Evolutionary conservation across 2,329 filamentous ascomycete genomes (phyloP), one percentile per base, ranked within the genome.

Genomic region (Podosphaera fusca): DNA sequence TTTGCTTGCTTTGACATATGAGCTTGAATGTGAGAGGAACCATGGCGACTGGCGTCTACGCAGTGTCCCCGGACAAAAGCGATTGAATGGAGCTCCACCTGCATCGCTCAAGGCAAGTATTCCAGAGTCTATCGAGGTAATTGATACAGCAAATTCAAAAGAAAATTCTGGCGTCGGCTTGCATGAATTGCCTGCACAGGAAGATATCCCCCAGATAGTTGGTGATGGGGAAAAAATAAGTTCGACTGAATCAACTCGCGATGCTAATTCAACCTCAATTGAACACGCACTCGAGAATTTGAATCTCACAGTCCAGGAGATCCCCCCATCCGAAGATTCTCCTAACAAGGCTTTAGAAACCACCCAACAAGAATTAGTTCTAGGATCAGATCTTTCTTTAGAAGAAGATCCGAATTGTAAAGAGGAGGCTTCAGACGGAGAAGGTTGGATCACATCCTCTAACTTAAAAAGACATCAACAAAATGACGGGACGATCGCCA

Each of bases 381-480:
- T 12, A 51, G 33, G 5, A 30, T 51, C 29, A 21, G 29, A 51
- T 14, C 2, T 3, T 1, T 29, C 14, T 4, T 2, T 31, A 30
- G 21, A 31, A 14, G 21, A 2, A 6, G 31, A 8, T 30, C 33
- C 47, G 12, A 14, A 6, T 5, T 4, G 4, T 50, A 47, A 57
- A 21, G 31, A 33, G 2, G 66, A 70, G 34, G 63, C 61, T 12
- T 62, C 68, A n/a, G 80, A 80, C 58, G 77, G 75, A 14, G 87
- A 84, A 61, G 86, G 82, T 64, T 96, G 90, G 90, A 95, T 96
- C 68, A 96, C 92, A 0, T 88, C 90, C 0, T 82, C 83, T 46
- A 98, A 96, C 70, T 77, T 98, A 62, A 85, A 87, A 67, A 85
- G 87, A 67, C 83, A 87, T 67, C 84, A 92, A 71, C 79, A 78